Evolutionary conservation across 2,329 filamentous ascomycete species (phyloP).

Genomic region (Verticillium longisporum): DNA sequence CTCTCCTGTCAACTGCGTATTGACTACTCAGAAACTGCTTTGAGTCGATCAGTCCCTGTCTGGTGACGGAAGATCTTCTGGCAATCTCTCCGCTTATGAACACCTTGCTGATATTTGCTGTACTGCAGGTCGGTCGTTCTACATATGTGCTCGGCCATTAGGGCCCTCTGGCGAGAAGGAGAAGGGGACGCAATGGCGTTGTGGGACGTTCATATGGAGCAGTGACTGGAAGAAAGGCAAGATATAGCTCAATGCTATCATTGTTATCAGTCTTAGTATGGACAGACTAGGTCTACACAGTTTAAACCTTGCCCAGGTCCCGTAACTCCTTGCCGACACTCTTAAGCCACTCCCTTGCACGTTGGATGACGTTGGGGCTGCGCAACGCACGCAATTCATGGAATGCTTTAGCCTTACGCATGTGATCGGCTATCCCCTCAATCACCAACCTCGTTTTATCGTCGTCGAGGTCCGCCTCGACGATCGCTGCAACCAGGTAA

Average conservation of each 20-base stretch:
- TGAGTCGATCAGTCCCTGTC: background rate
- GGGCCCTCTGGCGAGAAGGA: slow-evolving; percentile 83
- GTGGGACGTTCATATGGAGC: slow-evolving; percentile 73
- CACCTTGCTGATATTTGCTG: slow-evolving; percentile 11
- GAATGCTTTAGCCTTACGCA: background rate
- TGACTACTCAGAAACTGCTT: background rate
- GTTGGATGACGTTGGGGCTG: background rate
- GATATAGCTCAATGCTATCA: no score
- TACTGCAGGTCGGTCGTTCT: slow-evolving; percentile 52
- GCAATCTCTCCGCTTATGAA: background rate
- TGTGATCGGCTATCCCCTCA: background rate
- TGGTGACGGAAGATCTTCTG: background rate
- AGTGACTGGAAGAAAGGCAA: slow-evolving; percentile 44
- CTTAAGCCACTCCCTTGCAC: background rate
- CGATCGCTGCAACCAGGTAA: background rate
- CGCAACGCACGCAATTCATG: background rate
- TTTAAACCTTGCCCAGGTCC: background rate
- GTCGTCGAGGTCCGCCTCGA: background rate
- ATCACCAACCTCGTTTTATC: background rate
- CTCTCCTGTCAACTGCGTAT: background rate
- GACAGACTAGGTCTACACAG: no score
- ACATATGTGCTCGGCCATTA: slow-evolving; percentile 62
- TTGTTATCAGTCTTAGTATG: no score
- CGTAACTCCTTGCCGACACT: background rate
- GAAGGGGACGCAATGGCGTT: slow-evolving; percentile 78